Evolutionary conservation across 1,139 yeast species (phyloP), one percentile per base, ranked within the genome.

Genomic region (Blastobotrys proliferans): DNA sequence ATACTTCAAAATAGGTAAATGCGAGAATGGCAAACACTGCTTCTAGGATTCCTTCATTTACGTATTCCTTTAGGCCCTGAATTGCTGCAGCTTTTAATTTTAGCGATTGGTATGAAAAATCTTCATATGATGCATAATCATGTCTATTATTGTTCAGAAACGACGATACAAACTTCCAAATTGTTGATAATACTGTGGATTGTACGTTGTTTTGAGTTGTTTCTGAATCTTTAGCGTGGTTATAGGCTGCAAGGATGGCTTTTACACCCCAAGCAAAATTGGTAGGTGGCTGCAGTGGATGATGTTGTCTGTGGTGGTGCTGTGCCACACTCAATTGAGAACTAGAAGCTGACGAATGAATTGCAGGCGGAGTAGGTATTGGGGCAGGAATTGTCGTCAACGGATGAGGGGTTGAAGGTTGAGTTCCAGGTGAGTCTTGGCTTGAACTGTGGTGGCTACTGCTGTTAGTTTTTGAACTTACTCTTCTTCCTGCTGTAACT

Each of bases 201-300:
- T 37, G 33, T 18, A n/a, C n/a, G n/a, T n/a, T 37, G 19, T 5
- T 35, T 18, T 14, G 31, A 27, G 28, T 37, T 29, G 16, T 14
- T 20, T n/a, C n/a, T n/a, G n/a, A n/a, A 13, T 33, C 27, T 8
- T 28, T 14, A 13, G 50, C 51, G 40, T 51, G 54, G 10, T 44
- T 41, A 36, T 38, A 47, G n/a, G 56, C 56, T 6, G 52, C 44
- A 13, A 46, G 35, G 17, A 52, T 52, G 6, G 55, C 56, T 37
- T 52, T 52, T 35, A 52, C 47, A 3, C 56, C 56, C 56, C 56
- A 52, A 5, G 41, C 29, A 43, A 52, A 52, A 39, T 51, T 44
- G 8, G 26, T 8, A 8, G 26, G 26, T n/a, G n/a, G n/a, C n/a
- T n/a, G n/a, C n/a, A n/a, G n/a, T n/a, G n/a, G n/a, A n/a, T n/a